Conservation (phyloP, 495 filamentous ascomycete genomes). For the Sabuloglossum arenarium region DNA sequence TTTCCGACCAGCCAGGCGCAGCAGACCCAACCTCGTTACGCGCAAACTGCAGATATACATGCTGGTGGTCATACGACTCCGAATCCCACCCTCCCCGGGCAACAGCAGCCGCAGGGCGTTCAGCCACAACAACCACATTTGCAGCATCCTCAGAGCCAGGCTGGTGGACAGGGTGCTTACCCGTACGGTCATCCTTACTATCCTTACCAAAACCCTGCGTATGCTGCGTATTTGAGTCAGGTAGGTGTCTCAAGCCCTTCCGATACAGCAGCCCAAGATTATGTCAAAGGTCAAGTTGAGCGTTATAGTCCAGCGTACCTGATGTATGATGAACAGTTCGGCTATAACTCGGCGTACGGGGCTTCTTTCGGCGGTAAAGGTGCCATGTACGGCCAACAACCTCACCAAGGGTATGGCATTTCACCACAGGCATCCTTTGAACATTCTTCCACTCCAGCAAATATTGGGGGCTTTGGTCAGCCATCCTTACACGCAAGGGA, state of each 20-base stretch:
- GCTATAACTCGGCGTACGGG: constrained; percentile 32
- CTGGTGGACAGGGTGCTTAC: constrained; percentile 27
- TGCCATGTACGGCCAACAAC: constrained; percentile 53
- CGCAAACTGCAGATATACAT: constrained; percentile 46
- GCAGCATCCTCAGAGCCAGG: constrained; percentile 35
- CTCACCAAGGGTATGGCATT: constrained; percentile 54
- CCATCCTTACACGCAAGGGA: constrained; percentile 47
- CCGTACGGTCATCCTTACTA: constrained; percentile 64
- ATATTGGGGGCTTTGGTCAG: constrained; percentile 49
- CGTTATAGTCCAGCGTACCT: constrained; percentile 31
- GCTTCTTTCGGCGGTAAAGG: constrained; percentile 32
- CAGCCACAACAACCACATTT: constrained; percentile 35
- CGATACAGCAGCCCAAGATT: neutral
- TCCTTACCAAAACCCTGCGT: constrained; percentile 42
- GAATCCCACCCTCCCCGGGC: constrained; percentile 52
- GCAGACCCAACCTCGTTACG: constrained; percentile 43
- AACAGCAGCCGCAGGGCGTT: constrained; percentile 35
- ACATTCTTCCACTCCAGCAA: constrained; percentile 56
- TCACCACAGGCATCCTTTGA: constrained; percentile 53
- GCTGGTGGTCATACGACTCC: constrained; percentile 77
- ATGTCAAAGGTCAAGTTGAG: constrained; percentile 15
- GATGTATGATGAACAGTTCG: constrained; percentile 41
- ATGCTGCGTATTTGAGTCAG: constrained; percentile 58
- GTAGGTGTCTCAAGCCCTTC: constrained; percentile 14
- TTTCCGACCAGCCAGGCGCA: constrained; percentile 43